Evolutionary conservation across 2,329 filamentous ascomycete genomes (phyloP).

Genomic region (Aspergillus thermomutatus): DNA sequence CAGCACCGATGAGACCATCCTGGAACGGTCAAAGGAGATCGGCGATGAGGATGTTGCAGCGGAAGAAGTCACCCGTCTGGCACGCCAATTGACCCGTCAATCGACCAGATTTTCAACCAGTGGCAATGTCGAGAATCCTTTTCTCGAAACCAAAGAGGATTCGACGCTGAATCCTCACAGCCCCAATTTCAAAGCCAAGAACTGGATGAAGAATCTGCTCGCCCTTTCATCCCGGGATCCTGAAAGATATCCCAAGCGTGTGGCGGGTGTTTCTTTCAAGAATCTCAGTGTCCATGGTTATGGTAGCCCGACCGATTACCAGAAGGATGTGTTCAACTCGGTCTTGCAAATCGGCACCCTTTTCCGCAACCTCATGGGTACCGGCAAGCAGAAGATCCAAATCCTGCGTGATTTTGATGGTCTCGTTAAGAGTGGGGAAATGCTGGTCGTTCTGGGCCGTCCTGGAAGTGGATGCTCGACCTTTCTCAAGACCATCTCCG

Average conservation of each 20-base stretch:
- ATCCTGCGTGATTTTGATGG: constrained; percentile 66
- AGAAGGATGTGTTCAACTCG: constrained; percentile 45
- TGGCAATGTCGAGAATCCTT: constrained; percentile 31
- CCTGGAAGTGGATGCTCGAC: constrained; percentile 67
- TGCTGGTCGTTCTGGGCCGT: constrained; percentile 55
- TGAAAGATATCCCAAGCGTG: constrained; percentile 51
- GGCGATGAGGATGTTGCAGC: constrained; percentile 25
- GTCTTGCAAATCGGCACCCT: constrained; percentile 34
- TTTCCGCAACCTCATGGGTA: constrained; percentile 30
- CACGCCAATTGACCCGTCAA: constrained; percentile 33
- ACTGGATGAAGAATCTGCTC: constrained; percentile 48
- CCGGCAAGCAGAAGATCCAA: constrained; percentile 49
- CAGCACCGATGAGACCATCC: constrained; percentile 27
- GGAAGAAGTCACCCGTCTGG: constrained; percentile 31
- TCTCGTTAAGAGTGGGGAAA: constrained; percentile 55
- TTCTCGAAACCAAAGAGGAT: constrained; percentile 31
- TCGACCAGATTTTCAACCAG: constrained; percentile 29
- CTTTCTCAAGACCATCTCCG: constrained; percentile 78
- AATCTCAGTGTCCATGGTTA: constrained; percentile 67
- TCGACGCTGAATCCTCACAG: constrained; percentile 44
- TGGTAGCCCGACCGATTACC: constrained; percentile 66
- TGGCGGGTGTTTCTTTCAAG: constrained; percentile 63
- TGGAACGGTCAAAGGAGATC: constrained; percentile 19
- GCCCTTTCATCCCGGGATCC: constrained; percentile 50
- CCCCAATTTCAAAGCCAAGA: constrained; percentile 43